Base-by-base conservation (phyloP, 75 land plant genomes). In the Cunninghamia lanceolata region DNA sequence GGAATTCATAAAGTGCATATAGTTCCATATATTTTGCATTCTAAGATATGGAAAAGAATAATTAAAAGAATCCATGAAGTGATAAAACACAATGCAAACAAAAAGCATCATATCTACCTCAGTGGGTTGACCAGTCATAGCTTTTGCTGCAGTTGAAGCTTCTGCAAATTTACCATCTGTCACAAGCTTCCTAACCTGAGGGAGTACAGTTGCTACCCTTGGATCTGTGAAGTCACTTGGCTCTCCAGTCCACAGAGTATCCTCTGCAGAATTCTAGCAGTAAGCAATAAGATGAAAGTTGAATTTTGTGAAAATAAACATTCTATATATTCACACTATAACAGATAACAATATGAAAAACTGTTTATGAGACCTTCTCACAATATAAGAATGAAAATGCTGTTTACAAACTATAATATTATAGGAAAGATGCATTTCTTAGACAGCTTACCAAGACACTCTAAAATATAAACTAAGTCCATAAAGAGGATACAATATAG, bases 171-270 rank as follows among this genome's bases (percentile, higher is more conserved):
- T 53, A 0, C 94, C 95, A 83, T 85, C 76, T 81, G 88, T 91
- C 34, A 96, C 99, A 84, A 95, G 97, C 50, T 95, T 82, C 68
- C 97, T 93, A n/a, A 96, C 96, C 75, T 88, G 53, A 47, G 93
- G 75, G 34, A 96, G 89, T 9, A 90, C 86, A 56, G 68, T 83
- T 9, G 90, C 89, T 9, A 92, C 95, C 28, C 90, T 34, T 19
- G 96, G 94, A 85, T 96, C 89, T 7, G 93, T 96, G 85, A 94
- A 96, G 81, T 95, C 86, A 25, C 88, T 92, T 15, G 99, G 99
- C 53, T 71, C 89, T 17, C 99, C 99, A 53, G 99, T 93, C 95
- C 97, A 96, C 40, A 96, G 87, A 34, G 97, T 96, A 47, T 95
- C 99, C 85, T 95, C 99, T 96, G 84, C 43, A 80, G 46, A 80